These are phyloP conservation scores for Aspergillus felis DNA, from an alignment of 2,329 filamentous ascomycete genomes.

Conservation along the genomic window DNA sequence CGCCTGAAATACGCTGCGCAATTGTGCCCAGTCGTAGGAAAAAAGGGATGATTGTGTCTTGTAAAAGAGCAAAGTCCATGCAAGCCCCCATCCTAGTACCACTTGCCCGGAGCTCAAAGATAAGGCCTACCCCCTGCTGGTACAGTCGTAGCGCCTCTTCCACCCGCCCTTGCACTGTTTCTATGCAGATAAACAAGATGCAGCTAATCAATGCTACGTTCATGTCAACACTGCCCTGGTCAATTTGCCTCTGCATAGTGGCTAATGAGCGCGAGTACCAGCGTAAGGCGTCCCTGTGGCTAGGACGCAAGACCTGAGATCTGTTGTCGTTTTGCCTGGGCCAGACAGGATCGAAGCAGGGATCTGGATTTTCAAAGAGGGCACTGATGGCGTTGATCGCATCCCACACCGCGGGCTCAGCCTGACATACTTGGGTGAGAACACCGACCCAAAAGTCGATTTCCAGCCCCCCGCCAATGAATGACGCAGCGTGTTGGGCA, in stretches of 20 bases:
- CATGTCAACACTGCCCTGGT: constrained; percentile 18
- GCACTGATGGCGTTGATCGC: constrained; percentile 32
- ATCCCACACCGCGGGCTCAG: constrained; percentile 34
- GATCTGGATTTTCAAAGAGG: constrained; percentile 28
- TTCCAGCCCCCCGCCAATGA: constrained; percentile 30
- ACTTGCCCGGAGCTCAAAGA: constrained; percentile 16
- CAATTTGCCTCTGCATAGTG: constrained; percentile 21
- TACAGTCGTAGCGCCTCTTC: constrained; percentile 28
- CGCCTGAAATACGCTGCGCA: constrained; percentile 10
- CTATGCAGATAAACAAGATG: constrained; percentile 33
- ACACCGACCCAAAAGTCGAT: constrained; percentile 30
- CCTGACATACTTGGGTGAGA: constrained; percentile 31
- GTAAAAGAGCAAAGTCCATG: too few relatives aligned
- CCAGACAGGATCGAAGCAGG: constrained; percentile 8
- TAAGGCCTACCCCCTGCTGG: constrained; percentile 25
- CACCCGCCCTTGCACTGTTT: constrained; percentile 22
- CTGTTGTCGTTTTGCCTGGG: background rate
- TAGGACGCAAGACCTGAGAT: constrained; percentile 8
- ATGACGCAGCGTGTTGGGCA: constrained; percentile 26
- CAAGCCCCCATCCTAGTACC: too few relatives aligned
- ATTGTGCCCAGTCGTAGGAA: constrained; percentile 27
- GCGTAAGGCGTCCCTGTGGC: constrained; percentile 22
- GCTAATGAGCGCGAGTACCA: constrained; percentile 33
- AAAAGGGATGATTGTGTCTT: constrained; percentile 25
- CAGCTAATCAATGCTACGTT: constrained; percentile 31